phyloP scores from a whole-genome alignment of 2,329 filamentous ascomycete species.

The Xylaria sp. region DNA sequence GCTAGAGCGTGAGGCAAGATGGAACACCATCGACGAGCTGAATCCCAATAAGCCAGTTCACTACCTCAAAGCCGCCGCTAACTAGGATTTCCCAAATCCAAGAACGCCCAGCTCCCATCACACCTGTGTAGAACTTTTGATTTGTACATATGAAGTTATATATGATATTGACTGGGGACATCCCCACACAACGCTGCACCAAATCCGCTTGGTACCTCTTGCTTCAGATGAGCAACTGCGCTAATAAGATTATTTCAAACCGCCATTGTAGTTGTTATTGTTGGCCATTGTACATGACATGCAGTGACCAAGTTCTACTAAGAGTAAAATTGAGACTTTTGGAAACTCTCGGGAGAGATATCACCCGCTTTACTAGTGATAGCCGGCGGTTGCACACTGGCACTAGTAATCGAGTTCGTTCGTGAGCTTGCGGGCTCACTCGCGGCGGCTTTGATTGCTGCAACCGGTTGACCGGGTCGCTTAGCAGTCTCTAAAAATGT shows the following conservation, averaged over 20 bases:
- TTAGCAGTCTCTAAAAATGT: slow-evolving; percentile 86
- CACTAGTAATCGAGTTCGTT: slow-evolving; percentile 63
- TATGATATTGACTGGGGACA: slow-evolving; percentile 19
- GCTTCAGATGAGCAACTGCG: slow-evolving; percentile 2
- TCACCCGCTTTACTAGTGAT: slow-evolving; percentile 63
- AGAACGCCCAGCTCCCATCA: slow-evolving; percentile 36
- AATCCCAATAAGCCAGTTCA: not conserved
- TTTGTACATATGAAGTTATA: slow-evolving; percentile 37
- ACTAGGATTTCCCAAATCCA: slow-evolving; percentile 10
- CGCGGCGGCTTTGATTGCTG: slow-evolving; percentile 62
- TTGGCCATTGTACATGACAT: not conserved
- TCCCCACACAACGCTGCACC: not conserved
- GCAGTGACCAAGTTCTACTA: slow-evolving; percentile 45
- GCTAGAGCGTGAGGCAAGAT: slow-evolving; percentile 17
- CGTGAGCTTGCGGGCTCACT: slow-evolving; percentile 58
- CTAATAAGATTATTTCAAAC: slow-evolving; percentile 22
- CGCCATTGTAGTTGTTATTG: not conserved
- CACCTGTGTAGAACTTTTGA: slow-evolving; percentile 23
- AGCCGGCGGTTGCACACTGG: slow-evolving; percentile 48
- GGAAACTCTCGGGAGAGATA: slow-evolving; percentile 65
- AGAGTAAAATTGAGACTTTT: slow-evolving; percentile 69
- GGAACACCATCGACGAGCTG: not conserved
- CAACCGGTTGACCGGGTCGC: slow-evolving; percentile 62
- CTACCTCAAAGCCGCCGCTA: slow-evolving; percentile 3
- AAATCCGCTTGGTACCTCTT: not conserved